These are phyloP conservation scores for Ganoderma multipileum DNA, from an alignment of 1,284 basidiomycete genomes.

Conservation along the genomic window DNA sequence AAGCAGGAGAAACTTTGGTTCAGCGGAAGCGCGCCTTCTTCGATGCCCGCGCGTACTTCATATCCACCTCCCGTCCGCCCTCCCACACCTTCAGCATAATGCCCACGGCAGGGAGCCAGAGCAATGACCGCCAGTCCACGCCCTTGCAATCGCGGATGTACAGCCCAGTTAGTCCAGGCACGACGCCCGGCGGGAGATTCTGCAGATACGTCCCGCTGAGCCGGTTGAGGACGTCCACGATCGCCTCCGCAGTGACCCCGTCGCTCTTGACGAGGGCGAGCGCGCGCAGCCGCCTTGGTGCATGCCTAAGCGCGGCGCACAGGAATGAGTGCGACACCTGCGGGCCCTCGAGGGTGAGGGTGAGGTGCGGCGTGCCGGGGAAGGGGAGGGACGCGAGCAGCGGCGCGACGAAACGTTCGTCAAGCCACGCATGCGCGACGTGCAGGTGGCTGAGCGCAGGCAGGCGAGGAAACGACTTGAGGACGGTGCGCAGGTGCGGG, in stretches of 20 bases:
- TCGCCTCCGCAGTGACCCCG: constrained; percentile 32
- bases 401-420: constrained; percentile 36
- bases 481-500: constrained; percentile 36
- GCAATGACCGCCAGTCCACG: constrained; percentile 29
- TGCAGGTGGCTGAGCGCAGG: constrained; percentile 34
- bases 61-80: constrained; percentile 28
- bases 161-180: constrained; percentile 22
- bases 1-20: not conserved
- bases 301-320: constrained; percentile 26
- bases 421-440: constrained; percentile 40
- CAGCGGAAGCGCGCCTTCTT: constrained; percentile 31
- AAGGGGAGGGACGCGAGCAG: constrained; percentile 36
- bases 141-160: constrained; percentile 29
- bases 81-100: constrained; percentile 30
- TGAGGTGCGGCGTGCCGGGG: constrained; percentile 33
- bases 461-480: constrained; percentile 37
- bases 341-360: constrained; percentile 36
- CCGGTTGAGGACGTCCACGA: constrained; percentile 34
- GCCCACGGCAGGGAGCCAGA: constrained; percentile 24
- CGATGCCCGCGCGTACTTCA: constrained; percentile 26
- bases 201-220: constrained; percentile 26
- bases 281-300: constrained; percentile 28
- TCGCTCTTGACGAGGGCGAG: constrained; percentile 37
- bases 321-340: constrained; percentile 34
- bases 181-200: constrained; percentile 14